Conservation (phyloP, 78 protist genomes). For the Dictyostelium discoideum region DNA sequence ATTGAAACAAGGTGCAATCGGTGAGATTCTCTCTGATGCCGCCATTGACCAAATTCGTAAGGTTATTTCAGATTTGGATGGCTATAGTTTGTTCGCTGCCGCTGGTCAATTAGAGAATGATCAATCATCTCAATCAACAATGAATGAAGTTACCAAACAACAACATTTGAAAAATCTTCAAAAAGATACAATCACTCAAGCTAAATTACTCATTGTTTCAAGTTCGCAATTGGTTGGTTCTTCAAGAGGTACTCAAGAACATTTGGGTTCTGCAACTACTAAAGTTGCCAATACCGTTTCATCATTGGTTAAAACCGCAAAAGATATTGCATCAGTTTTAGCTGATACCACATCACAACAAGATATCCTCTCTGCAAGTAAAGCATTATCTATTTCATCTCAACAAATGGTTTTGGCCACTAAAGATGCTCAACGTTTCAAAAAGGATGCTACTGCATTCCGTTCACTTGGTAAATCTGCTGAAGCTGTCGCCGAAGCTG, state of each 20-base stretch:
- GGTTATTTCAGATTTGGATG: conserved; percentile 78
- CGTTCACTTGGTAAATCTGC: conserved; percentile 77
- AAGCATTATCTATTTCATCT: conserved; percentile 65
- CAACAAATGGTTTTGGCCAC: conserved; percentile 76
- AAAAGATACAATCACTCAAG: conserved; percentile 57
- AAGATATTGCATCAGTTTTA: conserved; percentile 45
- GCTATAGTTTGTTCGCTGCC: conserved; percentile 72
- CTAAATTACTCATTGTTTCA: conserved; percentile 61
- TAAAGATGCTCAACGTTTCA: conserved; percentile 86
- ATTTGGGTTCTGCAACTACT: conserved; percentile 75
- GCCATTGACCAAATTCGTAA: conserved; percentile 59
- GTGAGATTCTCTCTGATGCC: conserved; percentile 84
- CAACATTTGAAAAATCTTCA: conserved; percentile 41
- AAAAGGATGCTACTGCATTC: conserved; percentile 78
- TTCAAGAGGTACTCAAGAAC: conserved; percentile 67
- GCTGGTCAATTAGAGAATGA: conserved; percentile 81
- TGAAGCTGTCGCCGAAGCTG: conserved; percentile 81
- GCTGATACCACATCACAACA: conserved; percentile 60
- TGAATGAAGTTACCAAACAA: conserved; percentile 18
- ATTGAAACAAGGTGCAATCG: conserved; percentile 85
- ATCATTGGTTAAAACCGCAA: conserved; percentile 15
- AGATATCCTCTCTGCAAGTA: conserved; percentile 67
- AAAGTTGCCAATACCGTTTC: conserved; percentile 51
- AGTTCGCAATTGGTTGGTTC: conserved; percentile 79
- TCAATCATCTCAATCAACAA: background rate